Conservation (phyloP, 306 rosid species). For the Rubus parviflorus region DNA sequence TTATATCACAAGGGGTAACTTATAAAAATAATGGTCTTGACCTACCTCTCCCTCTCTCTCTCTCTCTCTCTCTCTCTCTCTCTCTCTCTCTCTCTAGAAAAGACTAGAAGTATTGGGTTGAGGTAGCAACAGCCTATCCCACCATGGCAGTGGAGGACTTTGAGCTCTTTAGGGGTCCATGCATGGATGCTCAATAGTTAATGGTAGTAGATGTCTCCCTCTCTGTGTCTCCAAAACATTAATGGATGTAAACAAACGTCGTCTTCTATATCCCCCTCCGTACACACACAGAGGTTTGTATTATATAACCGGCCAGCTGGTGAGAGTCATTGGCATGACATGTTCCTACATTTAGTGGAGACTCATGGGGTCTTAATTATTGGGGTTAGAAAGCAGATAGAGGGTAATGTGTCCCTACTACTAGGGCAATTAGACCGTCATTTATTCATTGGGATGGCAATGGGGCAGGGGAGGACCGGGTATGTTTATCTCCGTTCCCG, state of each 20-base stretch:
- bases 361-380: slow-evolving; percentile 11
- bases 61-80: background rate
- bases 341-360: slow-evolving; percentile 10
- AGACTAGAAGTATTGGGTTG: background rate
- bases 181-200: background rate
- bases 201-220: slow-evolving; percentile 9
- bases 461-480: background rate
- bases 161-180: background rate
- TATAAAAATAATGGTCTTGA: background rate
- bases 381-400: background rate
- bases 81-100: background rate
- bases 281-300: slow-evolving; percentile 5
- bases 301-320: slow-evolving; percentile 7
- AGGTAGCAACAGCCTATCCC: background rate
- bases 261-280: slow-evolving; percentile 8
- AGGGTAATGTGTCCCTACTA: slow-evolving; percentile 7
- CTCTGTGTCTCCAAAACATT: background rate
- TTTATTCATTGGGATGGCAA: background rate
- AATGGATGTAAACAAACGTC: slow-evolving; percentile 20
- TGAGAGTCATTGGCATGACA: slow-evolving; percentile 9
- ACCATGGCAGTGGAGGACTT: slow-evolving; percentile 2
- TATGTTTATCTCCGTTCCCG: background rate
- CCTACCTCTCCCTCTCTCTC: background rate
- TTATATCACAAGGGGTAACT: background rate
- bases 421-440: background rate